Conservation (phyloP, 495 filamentous ascomycete genomes). For the Daldinia grandis region DNA sequence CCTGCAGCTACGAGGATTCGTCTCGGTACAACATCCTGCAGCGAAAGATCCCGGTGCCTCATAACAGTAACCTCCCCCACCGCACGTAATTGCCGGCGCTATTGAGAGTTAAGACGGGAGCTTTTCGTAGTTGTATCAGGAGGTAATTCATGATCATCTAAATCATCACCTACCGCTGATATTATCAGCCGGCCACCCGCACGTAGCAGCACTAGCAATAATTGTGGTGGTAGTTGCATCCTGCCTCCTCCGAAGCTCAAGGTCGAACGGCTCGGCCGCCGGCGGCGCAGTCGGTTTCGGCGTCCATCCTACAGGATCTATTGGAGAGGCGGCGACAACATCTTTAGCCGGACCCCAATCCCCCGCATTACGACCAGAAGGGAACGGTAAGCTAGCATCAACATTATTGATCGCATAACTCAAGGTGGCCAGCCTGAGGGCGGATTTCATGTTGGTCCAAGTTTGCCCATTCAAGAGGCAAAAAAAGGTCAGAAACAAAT, state of each 20-base stretch:
- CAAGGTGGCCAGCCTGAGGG: slow-evolving; percentile 45
- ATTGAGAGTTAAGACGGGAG: slow-evolving; percentile 23
- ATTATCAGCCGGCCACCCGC: slow-evolving; percentile 39
- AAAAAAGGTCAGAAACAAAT: slow-evolving; percentile 22
- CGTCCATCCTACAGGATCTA: slow-evolving; percentile 42
- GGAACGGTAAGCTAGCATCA: slow-evolving; percentile 36
- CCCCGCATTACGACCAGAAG: slow-evolving; percentile 28
- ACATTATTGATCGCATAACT: slow-evolving; percentile 43
- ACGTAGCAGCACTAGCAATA: slow-evolving; percentile 20
- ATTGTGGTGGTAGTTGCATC: slow-evolving; percentile 8
- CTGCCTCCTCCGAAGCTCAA: slow-evolving; percentile 43
- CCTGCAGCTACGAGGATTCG: slow-evolving; percentile 37
- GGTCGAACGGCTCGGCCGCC: slow-evolving; percentile 28
- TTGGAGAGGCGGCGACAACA: slow-evolving; percentile 20
- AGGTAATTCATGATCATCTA: slow-evolving; percentile 13
- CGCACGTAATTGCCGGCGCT: slow-evolving; percentile 42
- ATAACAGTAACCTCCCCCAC: slow-evolving; percentile 33
- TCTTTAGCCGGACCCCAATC: slow-evolving; percentile 44
- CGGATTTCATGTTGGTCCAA: slow-evolving; percentile 43
- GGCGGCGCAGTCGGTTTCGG: slow-evolving; percentile 48
- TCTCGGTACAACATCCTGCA: slow-evolving; percentile 40
- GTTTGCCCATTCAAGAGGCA: slow-evolving; percentile 38
- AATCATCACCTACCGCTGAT: slow-evolving; percentile 32
- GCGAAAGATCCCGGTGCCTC: slow-evolving; percentile 7
- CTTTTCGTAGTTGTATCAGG: slow-evolving; percentile 5